Evolutionary conservation across 2,329 filamentous ascomycete genomes (phyloP).

Genomic region (Rhynchosporium agropyri): DNA sequence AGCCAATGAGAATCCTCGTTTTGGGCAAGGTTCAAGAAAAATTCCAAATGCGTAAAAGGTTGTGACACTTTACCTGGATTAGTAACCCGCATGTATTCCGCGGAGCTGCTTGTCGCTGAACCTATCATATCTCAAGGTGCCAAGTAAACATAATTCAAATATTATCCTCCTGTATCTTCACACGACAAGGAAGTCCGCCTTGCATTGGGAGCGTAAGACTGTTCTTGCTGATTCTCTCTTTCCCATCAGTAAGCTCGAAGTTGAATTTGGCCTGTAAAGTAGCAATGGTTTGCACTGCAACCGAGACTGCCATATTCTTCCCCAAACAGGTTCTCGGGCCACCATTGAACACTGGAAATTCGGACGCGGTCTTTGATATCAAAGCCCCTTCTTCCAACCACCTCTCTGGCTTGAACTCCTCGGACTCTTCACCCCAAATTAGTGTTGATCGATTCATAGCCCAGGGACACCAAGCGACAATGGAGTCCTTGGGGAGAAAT

Average conservation of each 20-base stretch:
- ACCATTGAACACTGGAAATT: slow-evolving; percentile 68
- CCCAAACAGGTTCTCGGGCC: slow-evolving; percentile 63
- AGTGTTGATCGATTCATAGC: slow-evolving; percentile 60
- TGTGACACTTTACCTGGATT: background rate
- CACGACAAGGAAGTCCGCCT: slow-evolving; percentile 54
- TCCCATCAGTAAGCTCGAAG: slow-evolving; percentile 47
- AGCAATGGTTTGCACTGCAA: slow-evolving; percentile 59
- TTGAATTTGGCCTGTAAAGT: slow-evolving; percentile 54
- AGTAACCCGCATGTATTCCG: slow-evolving; percentile 6
- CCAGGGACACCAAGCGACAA: slow-evolving; percentile 67
- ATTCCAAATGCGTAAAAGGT: slow-evolving; percentile 8
- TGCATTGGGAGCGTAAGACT: slow-evolving; percentile 67
- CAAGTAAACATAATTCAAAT: slow-evolving; percentile 8
- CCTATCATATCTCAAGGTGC: background rate
- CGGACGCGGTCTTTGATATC: slow-evolving; percentile 51
- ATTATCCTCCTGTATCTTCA: slow-evolving; percentile 22
- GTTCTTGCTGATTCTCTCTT: slow-evolving; percentile 58
- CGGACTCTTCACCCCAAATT: slow-evolving; percentile 61
- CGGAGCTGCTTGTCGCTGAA: slow-evolving; percentile 5
- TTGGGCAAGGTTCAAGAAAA: no score
- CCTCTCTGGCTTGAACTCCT: slow-evolving; percentile 57
- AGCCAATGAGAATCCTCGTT: background rate
- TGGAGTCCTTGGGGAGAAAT: slow-evolving; percentile 53
- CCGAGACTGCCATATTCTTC: slow-evolving; percentile 64
- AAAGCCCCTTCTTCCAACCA: slow-evolving; percentile 54